Conservation (phyloP, 371 early-diverging fungal genomes). For the Rhizomucor pusillus region DNA sequence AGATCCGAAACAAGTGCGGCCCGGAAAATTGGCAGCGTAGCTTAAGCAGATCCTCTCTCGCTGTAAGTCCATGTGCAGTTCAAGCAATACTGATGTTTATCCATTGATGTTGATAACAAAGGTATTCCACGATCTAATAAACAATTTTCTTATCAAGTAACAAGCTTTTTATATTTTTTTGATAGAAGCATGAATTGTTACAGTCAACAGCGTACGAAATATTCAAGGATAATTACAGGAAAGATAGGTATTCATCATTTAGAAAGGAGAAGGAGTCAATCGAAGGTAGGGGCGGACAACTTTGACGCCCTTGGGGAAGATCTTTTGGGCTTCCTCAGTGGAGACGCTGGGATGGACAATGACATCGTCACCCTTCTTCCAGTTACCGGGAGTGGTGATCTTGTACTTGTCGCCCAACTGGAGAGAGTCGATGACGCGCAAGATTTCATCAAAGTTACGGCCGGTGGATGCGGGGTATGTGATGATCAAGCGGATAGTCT, state of each 20-base stretch:
- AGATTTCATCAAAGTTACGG: conserved; percentile 94
- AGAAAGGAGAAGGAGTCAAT: conserved; percentile 57
- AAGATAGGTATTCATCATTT: conserved; percentile 8
- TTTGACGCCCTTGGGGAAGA: conserved; percentile 81
- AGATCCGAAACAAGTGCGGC: too few relatives aligned
- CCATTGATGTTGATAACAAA: too few relatives aligned
- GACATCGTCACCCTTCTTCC: conserved; percentile 86
- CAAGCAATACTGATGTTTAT: too few relatives aligned
- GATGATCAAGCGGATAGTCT: conserved; percentile 84
- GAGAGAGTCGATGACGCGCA: conserved; percentile 90
- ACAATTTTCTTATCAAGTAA: too few relatives aligned
- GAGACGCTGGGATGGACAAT: conserved; percentile 86
- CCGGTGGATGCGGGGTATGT: conserved; percentile 92
- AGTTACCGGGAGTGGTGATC: conserved; percentile 94
- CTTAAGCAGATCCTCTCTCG: too few relatives aligned
- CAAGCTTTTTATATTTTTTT: too few relatives aligned
- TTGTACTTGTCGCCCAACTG: conserved; percentile 85
- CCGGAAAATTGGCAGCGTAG: too few relatives aligned
- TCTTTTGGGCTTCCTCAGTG: conserved; percentile 76
- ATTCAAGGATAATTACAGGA: background rate
- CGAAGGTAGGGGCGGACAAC: conserved; percentile 88
- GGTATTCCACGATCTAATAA: too few relatives aligned
- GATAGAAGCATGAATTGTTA: background rate
- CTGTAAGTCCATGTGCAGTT: too few relatives aligned
- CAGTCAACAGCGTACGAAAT: background rate